phyloP scores from a whole-genome alignment of 2,329 filamentous ascomycete species.

The Coniella vitis region DNA sequence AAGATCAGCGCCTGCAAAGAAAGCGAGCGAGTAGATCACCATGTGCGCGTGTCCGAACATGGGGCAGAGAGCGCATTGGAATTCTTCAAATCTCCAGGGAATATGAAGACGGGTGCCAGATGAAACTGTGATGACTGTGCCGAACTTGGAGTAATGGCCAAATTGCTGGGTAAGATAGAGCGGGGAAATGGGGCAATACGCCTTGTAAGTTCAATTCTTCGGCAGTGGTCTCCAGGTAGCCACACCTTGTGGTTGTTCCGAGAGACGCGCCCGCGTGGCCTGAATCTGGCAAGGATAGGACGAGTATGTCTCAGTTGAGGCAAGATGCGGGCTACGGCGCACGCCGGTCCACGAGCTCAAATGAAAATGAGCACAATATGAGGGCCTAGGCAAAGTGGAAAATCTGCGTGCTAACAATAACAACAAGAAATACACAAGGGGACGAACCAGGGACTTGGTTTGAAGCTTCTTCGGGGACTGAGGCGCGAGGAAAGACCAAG shows the following conservation, averaged over 20 bases:
- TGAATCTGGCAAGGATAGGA: not conserved
- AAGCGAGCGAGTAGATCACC: not conserved
- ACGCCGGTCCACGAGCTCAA: too few relatives aligned
- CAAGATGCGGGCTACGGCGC: not conserved
- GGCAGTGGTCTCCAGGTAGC: slow-evolving; percentile 5
- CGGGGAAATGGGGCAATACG: slow-evolving; percentile 10
- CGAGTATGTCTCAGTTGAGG: not conserved
- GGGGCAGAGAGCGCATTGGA: not conserved
- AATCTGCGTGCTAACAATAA: too few relatives aligned
- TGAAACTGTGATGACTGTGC: not conserved
- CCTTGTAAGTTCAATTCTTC: not conserved
- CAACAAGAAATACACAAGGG: too few relatives aligned
- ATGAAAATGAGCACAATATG: too few relatives aligned
- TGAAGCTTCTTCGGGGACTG: not conserved
- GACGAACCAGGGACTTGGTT: too few relatives aligned
- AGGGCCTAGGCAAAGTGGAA: too few relatives aligned
- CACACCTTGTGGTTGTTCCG: not conserved
- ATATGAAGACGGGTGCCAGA: too few relatives aligned
- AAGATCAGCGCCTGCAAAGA: not conserved
- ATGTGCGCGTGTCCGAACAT: not conserved
- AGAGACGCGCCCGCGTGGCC: not conserved
- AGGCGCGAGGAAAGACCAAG: too few relatives aligned
- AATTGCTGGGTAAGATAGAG: not conserved
- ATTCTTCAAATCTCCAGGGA: slow-evolving; percentile 3
- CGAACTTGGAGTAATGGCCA: not conserved